A percentile compares a stretch with the other conserved stretches of the same genome.
Evolutionary conservation across 176 grass and related monocot species (phyloP).

Genomic region (Pontederia paniculata): DNA sequence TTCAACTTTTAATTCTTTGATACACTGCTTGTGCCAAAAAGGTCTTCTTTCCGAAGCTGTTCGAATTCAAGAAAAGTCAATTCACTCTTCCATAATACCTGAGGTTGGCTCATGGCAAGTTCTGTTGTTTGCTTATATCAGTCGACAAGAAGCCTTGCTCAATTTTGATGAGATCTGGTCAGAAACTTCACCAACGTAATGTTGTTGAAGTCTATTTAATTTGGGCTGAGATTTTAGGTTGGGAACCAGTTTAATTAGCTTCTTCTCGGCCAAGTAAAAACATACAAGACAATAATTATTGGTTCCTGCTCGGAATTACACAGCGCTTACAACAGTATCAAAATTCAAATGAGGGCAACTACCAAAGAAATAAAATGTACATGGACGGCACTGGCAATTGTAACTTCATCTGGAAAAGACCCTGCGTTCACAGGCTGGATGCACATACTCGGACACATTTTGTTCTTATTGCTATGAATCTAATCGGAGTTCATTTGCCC

Average conservation of each 20-base stretch:
- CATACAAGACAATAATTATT: no score
- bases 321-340: no score
- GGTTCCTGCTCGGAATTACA: no score
- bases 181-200: neutral
- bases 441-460: neutral
- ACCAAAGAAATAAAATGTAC: no score
- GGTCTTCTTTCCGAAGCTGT: neutral
- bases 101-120: constrained; percentile 12
- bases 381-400: neutral
- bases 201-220: no score
- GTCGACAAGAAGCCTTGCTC: neutral
- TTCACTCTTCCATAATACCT: neutral
- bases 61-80: constrained; percentile 3
- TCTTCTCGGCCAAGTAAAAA: no score
- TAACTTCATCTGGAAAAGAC: neutral
- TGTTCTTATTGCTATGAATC: neutral
- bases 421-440: neutral
- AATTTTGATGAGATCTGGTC: neutral
- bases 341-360: no score
- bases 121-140: constrained; percentile 3
- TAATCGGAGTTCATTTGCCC: neutral
- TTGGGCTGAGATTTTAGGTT: no score
- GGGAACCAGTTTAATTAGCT: no score
- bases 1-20: constrained; percentile 16
- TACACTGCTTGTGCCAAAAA: constrained; percentile 16